Conservation (phyloP, 805 yeast species). For the Ogataea neopini region DNA sequence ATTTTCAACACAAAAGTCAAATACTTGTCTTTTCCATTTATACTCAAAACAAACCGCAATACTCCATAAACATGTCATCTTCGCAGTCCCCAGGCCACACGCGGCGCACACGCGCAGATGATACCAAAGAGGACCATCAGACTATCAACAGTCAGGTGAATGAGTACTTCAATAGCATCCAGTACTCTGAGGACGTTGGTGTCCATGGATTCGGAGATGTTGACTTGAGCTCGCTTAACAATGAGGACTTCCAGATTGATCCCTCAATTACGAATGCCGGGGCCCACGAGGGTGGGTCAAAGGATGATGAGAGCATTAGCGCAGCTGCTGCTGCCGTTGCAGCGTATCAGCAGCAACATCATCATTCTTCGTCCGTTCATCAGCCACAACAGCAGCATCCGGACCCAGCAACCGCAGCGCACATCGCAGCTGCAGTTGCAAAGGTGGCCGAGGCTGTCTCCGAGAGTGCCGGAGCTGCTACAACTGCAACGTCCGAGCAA, state of each 20-base stretch:
- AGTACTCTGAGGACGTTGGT: conserved; percentile 26
- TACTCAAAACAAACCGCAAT: conserved; percentile 6
- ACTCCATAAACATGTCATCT: background rate
- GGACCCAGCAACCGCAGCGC: conserved; percentile 5
- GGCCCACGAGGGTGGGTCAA: conserved; percentile 8
- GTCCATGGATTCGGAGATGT: conserved; percentile 26
- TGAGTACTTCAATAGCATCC: conserved; percentile 30
- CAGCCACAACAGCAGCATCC: conserved; percentile 3
- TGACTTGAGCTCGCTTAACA: conserved; percentile 25
- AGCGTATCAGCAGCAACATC: conserved; percentile 22
- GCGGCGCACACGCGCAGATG: conserved; percentile 10
- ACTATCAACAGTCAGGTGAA: conserved; percentile 30
- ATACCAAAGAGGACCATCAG: conserved; percentile 29
- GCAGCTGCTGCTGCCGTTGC: conserved; percentile 29
- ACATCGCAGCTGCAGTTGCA: conserved; percentile 7
- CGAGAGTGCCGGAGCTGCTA: background rate
- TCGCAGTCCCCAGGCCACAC: background rate
- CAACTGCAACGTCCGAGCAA: background rate
- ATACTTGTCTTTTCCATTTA: conserved; percentile 10
- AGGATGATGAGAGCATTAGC: conserved; percentile 18
- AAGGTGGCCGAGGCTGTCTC: conserved; percentile 5
- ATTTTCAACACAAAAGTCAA: conserved; percentile 12
- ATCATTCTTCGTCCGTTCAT: background rate
- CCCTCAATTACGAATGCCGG: conserved; percentile 22
- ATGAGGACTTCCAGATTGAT: conserved; percentile 31